Base-by-base conservation (phyloP, 192 early-diverging fungal species). In the Entophlyctis luteolus region DNA sequence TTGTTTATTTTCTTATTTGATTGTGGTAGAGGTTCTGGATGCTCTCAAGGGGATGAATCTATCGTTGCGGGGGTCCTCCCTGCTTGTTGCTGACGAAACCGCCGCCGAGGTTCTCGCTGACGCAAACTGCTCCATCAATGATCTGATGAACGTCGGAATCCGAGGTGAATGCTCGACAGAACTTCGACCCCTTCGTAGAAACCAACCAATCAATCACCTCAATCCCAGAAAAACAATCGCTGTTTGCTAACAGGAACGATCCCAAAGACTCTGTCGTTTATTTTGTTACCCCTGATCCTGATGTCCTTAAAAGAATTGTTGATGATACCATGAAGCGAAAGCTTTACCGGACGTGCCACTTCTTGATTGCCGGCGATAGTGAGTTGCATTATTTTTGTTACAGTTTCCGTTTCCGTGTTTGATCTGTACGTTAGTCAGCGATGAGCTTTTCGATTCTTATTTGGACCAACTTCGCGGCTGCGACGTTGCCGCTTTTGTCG, bases 131-230 rank as follows among this genome's bases (percentile, higher is more conserved):
- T 53, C 68, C 2, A 35, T 48, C 3, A 54, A 60, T 23, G 68
- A 70, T 20, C 29, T 70, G 28, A 33, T 62, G 35, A 27, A 29
- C 49, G 8, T 70, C 6, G 68, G 59, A 5, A 47, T 68, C 34
- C n/a, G 36, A 48, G 56, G 67, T 68, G 2, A 16, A 18, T 57
- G 14, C 12, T 20, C 25, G 23, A 45, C 42, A 27, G 14, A 0
- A 1, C 50, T 22, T 33, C 18, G 14, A 33, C 1, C 3, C 18
- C 50, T 25, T 3, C 50, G 29, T 53, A 2, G 1, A 16, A 16
- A 16, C 25, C 50, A 53, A 62, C 35, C n/a, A n/a, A n/a, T n/a
- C n/a, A n/a, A 28, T 33, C 25, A 20, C 16, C 49, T 45, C 37
- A 39, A 23, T 25, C 16, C 1, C 23, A 62, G 68, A 60, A 25